phyloP scores from a whole-genome alignment of 331 rosid genomes.

The Malus hybrid region DNA sequence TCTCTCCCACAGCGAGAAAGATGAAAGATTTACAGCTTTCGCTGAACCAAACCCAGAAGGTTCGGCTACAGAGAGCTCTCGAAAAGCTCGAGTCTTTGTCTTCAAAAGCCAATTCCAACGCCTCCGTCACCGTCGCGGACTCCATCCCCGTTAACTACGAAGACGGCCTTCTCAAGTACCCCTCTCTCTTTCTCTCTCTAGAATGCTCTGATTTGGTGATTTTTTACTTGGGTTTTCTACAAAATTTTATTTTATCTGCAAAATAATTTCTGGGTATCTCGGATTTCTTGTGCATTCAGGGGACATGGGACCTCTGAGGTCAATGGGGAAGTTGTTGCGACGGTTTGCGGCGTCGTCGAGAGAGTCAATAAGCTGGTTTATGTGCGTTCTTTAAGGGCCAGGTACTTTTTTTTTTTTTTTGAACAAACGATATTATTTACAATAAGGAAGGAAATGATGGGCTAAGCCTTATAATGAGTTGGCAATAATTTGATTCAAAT shows the following conservation, averaged over 20 bases:
- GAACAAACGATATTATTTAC: too few relatives aligned
- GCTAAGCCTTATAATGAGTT: not conserved
- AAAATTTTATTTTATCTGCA: not conserved
- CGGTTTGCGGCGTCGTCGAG: slow-evolving; percentile 79
- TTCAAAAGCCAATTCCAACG: slow-evolving; percentile 61
- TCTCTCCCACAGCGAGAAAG: not conserved
- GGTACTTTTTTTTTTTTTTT: slow-evolving; percentile 26
- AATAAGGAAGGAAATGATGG: not conserved
- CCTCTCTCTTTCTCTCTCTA: not conserved
- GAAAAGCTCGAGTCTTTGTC: slow-evolving; percentile 54
- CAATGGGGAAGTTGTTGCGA: slow-evolving; percentile 68
- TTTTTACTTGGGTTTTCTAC: not conserved
- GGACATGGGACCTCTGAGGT: slow-evolving; percentile 84
- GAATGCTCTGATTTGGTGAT: not conserved
- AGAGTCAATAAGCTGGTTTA: slow-evolving; percentile 87
- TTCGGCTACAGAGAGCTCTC: slow-evolving; percentile 68
- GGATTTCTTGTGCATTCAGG: slow-evolving; percentile 19
- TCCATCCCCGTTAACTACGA: slow-evolving; percentile 73
- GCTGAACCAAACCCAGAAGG: slow-evolving; percentile 83
- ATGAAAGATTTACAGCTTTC: slow-evolving; percentile 66
- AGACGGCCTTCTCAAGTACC: slow-evolving; percentile 79
- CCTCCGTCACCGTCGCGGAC: slow-evolving; percentile 77
- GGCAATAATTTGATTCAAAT: too few relatives aligned
- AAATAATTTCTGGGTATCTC: not conserved
- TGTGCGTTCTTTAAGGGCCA: slow-evolving; percentile 67